A percentile compares a stretch with the other conserved stretches of the same genome.
Evolutionary conservation across 768 basidiomycete genomes (phyloP).

Genomic region (Chlorophyllum brunneum): DNA sequence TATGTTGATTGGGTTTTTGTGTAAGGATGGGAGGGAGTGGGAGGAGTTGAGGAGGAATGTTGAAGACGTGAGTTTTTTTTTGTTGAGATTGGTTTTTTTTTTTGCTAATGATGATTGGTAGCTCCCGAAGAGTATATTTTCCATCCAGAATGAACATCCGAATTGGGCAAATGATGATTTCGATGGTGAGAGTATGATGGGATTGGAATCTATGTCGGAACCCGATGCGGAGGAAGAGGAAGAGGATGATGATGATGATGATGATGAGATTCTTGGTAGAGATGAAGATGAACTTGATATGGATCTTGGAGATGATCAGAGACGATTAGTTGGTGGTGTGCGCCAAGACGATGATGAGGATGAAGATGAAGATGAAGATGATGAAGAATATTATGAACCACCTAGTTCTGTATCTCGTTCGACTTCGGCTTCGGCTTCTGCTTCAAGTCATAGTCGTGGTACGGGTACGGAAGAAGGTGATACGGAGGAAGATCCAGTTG

Average conservation of each 20-base stretch:
- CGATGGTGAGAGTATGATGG: slow-evolving; percentile 60
- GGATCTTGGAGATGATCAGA: slow-evolving; percentile 18
- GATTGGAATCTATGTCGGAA: slow-evolving; percentile 80
- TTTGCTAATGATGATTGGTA: slow-evolving; percentile 20
- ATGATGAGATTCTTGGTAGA: neutral
- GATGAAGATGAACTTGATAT: slow-evolving; percentile 12
- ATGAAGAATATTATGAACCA: slow-evolving; percentile 53
- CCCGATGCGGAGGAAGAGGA: slow-evolving; percentile 60
- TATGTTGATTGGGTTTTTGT: slow-evolving; percentile 93
- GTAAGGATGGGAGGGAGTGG: slow-evolving; percentile 83
- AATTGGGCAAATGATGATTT: slow-evolving; percentile 68
- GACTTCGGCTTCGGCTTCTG: slow-evolving; percentile 33
- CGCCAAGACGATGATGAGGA: slow-evolving; percentile 16
- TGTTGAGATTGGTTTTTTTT: slow-evolving; percentile 4
- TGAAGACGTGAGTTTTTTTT: slow-evolving; percentile 52
- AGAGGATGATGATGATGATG: slow-evolving; percentile 35
- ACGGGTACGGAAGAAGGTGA: slow-evolving; percentile 52
- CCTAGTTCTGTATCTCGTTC: slow-evolving; percentile 23
- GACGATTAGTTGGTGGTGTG: slow-evolving; percentile 28
- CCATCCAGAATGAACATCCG: slow-evolving; percentile 85
- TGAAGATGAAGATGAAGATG: slow-evolving; percentile 15
- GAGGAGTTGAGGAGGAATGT: slow-evolving; percentile 71
- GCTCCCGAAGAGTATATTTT: slow-evolving; percentile 73
- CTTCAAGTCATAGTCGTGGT: slow-evolving; percentile 34
- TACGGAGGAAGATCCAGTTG: slow-evolving; percentile 70